Evolutionary conservation across 2,329 filamentous ascomycete genomes (phyloP), one percentile per base, ranked within the genome.

Genomic region (Aureobasidium mangrovei): DNA sequence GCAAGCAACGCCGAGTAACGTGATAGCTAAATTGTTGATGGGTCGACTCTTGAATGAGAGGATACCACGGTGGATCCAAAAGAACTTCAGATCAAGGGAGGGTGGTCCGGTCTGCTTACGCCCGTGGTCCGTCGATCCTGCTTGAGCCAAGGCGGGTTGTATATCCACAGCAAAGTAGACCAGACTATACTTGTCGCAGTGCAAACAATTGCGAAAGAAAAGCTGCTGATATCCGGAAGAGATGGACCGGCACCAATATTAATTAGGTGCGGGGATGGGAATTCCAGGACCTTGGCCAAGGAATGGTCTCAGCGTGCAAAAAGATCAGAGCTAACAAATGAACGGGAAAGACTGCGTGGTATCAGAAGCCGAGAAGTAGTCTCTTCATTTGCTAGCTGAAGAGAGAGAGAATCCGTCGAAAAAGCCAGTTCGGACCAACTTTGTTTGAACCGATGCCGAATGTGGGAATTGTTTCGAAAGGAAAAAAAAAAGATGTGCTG

Each of bases 211-310:
- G 26, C 10, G 28, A 51, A 42, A 31, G 39, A 31, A 44, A 53
- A 38, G 40, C 40, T 44, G 49, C 40, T 44, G 49, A 53, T 8
- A 42, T 12, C 47, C 49, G 49, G 49, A 35, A 43, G 40, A 42
- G 45, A 33, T 51, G 39, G 29, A 51, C 47, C 47, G 47, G 27
- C 39, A 54, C 53, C 27, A 35, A 54, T 54, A 54, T 54, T 54
- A 48, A 54, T 48, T 54, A 32, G 48, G 18, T 54, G 53, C 53
- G 53, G 53, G 53, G 53, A 53, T 28, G 40, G 31, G 40, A 44
- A 43, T 44, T 53, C 49, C 49, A 53, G 49, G 33, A 35, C 39
- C 48, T 28, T 53, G 49, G 49, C 39, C 49, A 53, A 44, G 49
- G 32, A 38, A 44, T 38, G 40, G 49, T 53, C 49, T 53, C 49